Evolutionary conservation across 1,284 basidiomycete species (phyloP).

Genomic region (Sparassis latifolia): DNA sequence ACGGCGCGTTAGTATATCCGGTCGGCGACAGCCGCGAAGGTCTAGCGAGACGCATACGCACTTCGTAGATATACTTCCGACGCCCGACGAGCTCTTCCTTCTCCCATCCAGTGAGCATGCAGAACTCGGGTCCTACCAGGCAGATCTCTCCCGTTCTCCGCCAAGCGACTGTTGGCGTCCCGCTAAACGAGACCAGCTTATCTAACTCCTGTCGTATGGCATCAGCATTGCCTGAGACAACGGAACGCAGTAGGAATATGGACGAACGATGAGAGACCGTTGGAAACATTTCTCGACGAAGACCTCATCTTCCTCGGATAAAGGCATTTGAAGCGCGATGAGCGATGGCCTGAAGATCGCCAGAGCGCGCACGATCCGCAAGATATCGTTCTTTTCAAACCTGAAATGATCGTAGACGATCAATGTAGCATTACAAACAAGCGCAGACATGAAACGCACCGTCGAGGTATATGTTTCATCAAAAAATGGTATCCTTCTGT

Average conservation of each 20-base stretch:
- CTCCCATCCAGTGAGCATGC: conserved; percentile 87
- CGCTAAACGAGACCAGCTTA: conserved; percentile 94
- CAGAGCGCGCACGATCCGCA: conserved; percentile 90
- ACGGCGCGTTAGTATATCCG: conserved; percentile 1
- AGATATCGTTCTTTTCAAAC: conserved; percentile 93
- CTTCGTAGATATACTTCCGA: conserved; percentile 89
- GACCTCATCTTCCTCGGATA: conserved; percentile 88
- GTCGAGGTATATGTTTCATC: conserved; percentile 84
- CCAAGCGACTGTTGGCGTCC: conserved; percentile 99
- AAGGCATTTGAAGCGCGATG: conserved; percentile 94
- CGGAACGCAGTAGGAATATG: neutral
- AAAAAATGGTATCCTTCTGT: conserved; percentile 92
- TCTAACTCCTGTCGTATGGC: conserved; percentile 71
- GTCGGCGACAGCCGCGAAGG: neutral
- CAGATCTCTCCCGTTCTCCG: conserved; percentile 96
- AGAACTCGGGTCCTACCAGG: conserved; percentile 94
- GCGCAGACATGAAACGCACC: conserved; percentile 45
- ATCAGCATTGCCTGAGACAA: neutral
- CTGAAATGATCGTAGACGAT: conserved; percentile 32
- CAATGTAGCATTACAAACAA: conserved; percentile 1
- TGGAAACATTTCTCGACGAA: conserved; percentile 97
- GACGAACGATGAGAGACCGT: conserved; percentile 78
- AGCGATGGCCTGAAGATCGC: conserved; percentile 93
- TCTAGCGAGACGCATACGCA: conserved; percentile 24
- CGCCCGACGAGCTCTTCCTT: conserved; percentile 76